Conservation (phyloP, 75 land plant genomes). For the Pinus tabuliformis region DNA sequence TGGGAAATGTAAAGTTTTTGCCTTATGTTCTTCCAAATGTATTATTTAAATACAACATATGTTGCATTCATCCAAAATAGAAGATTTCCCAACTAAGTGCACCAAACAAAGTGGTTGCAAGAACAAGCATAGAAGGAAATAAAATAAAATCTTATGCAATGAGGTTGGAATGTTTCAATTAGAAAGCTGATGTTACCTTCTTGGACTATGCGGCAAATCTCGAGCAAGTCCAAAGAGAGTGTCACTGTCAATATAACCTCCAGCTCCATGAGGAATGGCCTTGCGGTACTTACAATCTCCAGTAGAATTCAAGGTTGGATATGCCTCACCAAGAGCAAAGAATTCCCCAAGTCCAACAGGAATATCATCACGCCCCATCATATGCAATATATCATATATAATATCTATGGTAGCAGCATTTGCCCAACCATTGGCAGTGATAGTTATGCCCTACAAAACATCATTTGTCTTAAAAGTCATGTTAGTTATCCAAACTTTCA, state of each 20-base stretch:
- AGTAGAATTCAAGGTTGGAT: conserved; percentile 30
- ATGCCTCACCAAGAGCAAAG: conserved; percentile 48
- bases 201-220: conserved; percentile 64
- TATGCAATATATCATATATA: conserved; percentile 81
- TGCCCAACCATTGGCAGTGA: conserved; percentile 81
- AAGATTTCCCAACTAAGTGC: too few relatives aligned
- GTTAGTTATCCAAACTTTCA: neutral
- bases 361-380: conserved; percentile 96
- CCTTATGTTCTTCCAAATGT: too few relatives aligned
- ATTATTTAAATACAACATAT: too few relatives aligned
- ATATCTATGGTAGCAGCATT: conserved; percentile 83
- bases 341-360: conserved; percentile 76
- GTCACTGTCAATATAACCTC: conserved; percentile 79
- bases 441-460: conserved; percentile 53
- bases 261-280: conserved; percentile 73
- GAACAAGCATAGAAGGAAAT: too few relatives aligned
- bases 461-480: neutral
- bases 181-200: conserved; percentile 46
- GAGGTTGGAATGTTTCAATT: too few relatives aligned
- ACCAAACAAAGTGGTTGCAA: too few relatives aligned
- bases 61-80: too few relatives aligned
- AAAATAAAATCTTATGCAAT: too few relatives aligned
- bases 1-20: too few relatives aligned
- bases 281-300: conserved; percentile 71
- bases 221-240: conserved; percentile 86